Base-by-base conservation (phyloP, 2,329 filamentous ascomycete genomes). In the Stachybotrys elegans region DNA sequence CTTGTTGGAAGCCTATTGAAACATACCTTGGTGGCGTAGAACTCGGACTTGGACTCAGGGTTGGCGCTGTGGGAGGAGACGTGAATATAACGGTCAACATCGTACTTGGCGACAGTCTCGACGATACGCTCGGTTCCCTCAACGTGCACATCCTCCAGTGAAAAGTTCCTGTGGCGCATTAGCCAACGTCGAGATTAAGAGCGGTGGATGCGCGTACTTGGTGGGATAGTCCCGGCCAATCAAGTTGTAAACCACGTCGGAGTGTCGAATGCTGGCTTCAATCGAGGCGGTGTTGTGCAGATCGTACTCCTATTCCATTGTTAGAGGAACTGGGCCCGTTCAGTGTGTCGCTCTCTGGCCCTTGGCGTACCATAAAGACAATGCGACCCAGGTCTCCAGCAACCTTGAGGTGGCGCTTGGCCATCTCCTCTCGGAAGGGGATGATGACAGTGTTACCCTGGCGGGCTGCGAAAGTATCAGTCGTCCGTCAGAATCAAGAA, bases 161-260 rank as follows among this genome's bases (percentile, higher is more conserved):
- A 81, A 69, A 96, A 98, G 76, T 98, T 98, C 77, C 86, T 91
- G 49, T 8, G 20, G 4, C 8, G n/a, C 17, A 29, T 27, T 11
- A 40, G 22, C 22, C 16, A n/a, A 7, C 21, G 14, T 29, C 19
- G 8, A 13, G 14, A 4, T 9, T 7, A 21, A 39, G 21, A 22
- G 22, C 17, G 20, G 14, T 12, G 34, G 8, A 22, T 22, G 23
- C 7, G 12, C 36, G 37, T 72, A 90, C 88, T 98, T 98, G 57
- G 93, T 98, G 52, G 92, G 88, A 66, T 97, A 97, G 67, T 92
- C 86, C 51, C 92, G 86, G 52, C 93, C 93, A 60, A 96, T 78
- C 57, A 98, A 75, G 70, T 98, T 98, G 76, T 95, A 95, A 52
- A 98, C 93, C 50, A 96, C 86, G 63, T 98, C 93, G 34, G 92